A percentile compares a stretch with the other conserved stretches of the same genome.
phyloP scores from a whole-genome alignment of 148 eudicot species.

The Rhododendron henanense region DNA sequence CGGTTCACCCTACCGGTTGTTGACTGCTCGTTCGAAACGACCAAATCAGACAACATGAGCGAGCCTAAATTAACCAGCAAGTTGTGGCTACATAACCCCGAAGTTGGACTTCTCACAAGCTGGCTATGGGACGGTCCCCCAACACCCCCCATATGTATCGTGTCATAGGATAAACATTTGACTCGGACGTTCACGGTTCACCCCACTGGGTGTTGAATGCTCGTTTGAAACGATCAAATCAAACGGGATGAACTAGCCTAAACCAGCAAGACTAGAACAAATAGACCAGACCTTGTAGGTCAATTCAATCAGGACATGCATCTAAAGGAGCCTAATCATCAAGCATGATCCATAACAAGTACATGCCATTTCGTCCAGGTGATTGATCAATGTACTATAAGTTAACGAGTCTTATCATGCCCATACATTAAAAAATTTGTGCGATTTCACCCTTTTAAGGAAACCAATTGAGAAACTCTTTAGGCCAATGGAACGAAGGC shows the following conservation, averaged over 20 bases:
- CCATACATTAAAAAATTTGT: neutral
- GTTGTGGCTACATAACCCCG: neutral
- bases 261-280: neutral
- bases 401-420: neutral
- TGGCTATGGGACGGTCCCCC: neutral
- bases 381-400: neutral
- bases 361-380: neutral
- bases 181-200: too few species aligned
- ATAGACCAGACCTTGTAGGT: neutral
- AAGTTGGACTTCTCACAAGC: constrained; percentile 2
- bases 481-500: neutral
- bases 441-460: neutral
- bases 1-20: too few species aligned
- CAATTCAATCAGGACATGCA: neutral
- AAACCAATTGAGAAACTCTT: neutral
- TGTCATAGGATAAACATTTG: too few species aligned
- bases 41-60: too few species aligned
- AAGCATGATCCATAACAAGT: neutral
- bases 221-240: neutral
- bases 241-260: neutral
- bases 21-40: too few species aligned
- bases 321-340: neutral
- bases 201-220: neutral
- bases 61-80: neutral
- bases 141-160: too few species aligned